Base-by-base conservation (phyloP, 2,329 filamentous ascomycete genomes). In the Coniochaeta sp. region DNA sequence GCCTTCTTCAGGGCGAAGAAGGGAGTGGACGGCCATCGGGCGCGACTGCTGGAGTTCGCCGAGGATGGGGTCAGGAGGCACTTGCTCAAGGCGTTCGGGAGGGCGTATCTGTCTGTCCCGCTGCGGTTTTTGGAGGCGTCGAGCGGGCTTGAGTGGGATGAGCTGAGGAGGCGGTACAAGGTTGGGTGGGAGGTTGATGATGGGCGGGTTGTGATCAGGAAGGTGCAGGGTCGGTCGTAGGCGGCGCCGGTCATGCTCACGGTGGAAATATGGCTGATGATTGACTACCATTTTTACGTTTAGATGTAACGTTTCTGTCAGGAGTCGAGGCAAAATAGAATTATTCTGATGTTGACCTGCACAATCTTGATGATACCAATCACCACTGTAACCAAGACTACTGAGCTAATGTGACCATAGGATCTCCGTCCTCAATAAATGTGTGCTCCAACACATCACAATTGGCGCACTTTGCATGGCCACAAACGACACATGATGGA, bases 161-260 rank as follows among this genome's bases (percentile, higher is more conserved):
- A 85, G 57, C 75, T 98, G 68, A 81, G 75, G 60, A 80, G 83
- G 36, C 78, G 83, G 64, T 86, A 90, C 69, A 86, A 86, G 2
- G 89, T 98, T 1, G 92, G 92, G 0, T 99, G 95, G 95, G 85
- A 92, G 69, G 77, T 90, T 67, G 87, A 90, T 44, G 87, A 83
- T 4, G 80, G 82, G 50, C 89, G 77, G 68, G 87, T 97, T 34
- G 79, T 92, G n/a, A 93, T 98, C 70, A 83, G 89, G 59, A 82
- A 75, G 68, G 73, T 81, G 19, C 79, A 75, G 68, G 74, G 72
- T 55, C 74, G 73, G 65, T 77, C 63, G 19, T 26, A 52, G 26
- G 24, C 5, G 24, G 7, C 62, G 59, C 59, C 8, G 52, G 50
- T 9, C n/a, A 4, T 55, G 9, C 7, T 55, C 19, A 12, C 14